Base-by-base conservation (phyloP, 345 rosid genomes). In the Mangifera indica region DNA sequence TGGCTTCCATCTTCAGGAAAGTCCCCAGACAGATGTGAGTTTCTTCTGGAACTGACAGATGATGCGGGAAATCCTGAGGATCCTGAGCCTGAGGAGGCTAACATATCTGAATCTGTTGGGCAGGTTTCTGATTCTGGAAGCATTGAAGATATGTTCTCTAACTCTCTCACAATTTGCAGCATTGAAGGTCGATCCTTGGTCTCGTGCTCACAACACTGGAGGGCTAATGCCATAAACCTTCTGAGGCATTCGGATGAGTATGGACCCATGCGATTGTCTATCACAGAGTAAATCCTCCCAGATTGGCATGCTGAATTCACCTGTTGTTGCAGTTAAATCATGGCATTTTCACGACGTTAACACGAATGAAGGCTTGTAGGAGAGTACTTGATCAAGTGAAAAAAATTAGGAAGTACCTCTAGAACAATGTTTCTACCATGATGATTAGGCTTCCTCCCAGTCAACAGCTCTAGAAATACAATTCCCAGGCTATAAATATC, bases 401-500 rank as follows among this genome's bases (percentile, higher is more conserved):
- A 6, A 37, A 37, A 37, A 37, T n/a, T 5, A 37, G 6, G 8
- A 37, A 34, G n/a, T 61, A 76, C 89, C 86, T 86, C 83, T 21
- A 84, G 79, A 7, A 84, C 87, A 5, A 84, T 84, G 80, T 84
- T 78, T 75, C 74, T 82, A 15, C 89, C 87, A 14, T 78, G 86
- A 32, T 77, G 80, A 55, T 82, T 84, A 2, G 86, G 86, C 17
- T 56, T 72, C 89, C 82, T 81, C 52, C 87, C 87, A 12, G 87
- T 84, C 24, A 84, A 72, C 18, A 86, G 84, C 58, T 86, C 89
- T 15, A 84, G 82, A 73, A 86, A 80, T 20, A 86, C 86, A 4
- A 86, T 68, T 29, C 89, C 87, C 1, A 86, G 77, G 77, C 89
- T 86, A 78, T 80, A 86, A 5, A 83, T 86, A 45, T 86, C 89